A percentile compares a stretch with the other conserved stretches of the same genome.
Conservation (phyloP, 768 basidiomycete genomes). For the Serendipita sp. region DNA sequence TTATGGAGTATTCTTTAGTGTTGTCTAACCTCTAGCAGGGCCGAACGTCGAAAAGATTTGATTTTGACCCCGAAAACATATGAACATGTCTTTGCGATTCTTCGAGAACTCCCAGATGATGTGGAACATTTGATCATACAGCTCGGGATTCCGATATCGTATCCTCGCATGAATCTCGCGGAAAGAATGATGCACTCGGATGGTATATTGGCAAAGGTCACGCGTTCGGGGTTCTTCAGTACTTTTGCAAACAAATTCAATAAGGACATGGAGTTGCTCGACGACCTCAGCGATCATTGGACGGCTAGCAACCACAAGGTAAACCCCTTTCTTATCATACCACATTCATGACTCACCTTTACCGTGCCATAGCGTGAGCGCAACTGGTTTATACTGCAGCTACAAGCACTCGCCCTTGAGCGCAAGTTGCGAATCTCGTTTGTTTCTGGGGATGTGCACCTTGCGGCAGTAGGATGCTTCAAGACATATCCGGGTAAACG, state of each 20-base stretch:
- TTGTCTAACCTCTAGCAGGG: slow-evolving; percentile 27
- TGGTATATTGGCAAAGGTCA: slow-evolving; percentile 18
- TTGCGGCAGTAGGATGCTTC: slow-evolving; percentile 64
- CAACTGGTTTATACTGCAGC: slow-evolving; percentile 67
- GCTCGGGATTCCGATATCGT: slow-evolving; percentile 53
- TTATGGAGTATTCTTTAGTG: not conserved
- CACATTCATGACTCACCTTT: not conserved
- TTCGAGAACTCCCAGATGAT: slow-evolving; percentile 39
- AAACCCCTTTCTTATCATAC: not conserved
- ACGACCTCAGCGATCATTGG: slow-evolving; percentile 91
- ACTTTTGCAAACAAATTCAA: slow-evolving; percentile 86
- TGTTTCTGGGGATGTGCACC: slow-evolving; percentile 86
- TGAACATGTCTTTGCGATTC: slow-evolving; percentile 45
- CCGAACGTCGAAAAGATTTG: slow-evolving; percentile 67
- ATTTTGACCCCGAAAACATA: slow-evolving; percentile 68
- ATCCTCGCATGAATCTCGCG: slow-evolving; percentile 85
- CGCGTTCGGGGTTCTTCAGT: slow-evolving; percentile 46
- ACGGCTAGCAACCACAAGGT: slow-evolving; percentile 70
- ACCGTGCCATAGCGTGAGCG: slow-evolving; percentile 50
- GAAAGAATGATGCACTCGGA: slow-evolving; percentile 21
- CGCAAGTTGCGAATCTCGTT: slow-evolving; percentile 61
- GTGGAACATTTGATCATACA: slow-evolving; percentile 77
- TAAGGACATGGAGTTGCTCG: slow-evolving; percentile 79
- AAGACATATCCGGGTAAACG: slow-evolving; percentile 47
- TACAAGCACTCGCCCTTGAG: slow-evolving; percentile 52